Percentiles rank a stretch among this genome's conserved stretches.
phyloP scores from a whole-genome alignment of 768 basidiomycete species.

The Mycena crocata region DNA sequence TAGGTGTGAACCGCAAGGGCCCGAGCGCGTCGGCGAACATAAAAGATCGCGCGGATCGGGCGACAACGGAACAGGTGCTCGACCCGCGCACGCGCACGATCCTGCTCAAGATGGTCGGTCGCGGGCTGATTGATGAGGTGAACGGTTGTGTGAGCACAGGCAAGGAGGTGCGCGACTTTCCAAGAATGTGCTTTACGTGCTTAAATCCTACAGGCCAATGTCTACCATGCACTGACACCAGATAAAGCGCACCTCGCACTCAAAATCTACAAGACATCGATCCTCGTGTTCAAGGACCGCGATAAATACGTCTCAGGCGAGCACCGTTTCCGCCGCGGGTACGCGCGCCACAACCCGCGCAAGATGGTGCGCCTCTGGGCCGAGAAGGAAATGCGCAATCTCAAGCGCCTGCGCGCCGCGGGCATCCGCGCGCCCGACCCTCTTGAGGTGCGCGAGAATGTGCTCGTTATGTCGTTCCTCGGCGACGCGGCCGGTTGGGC shows the following conservation, averaged over 20 bases:
- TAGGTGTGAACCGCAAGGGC: constrained; percentile 92
- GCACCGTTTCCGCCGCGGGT: constrained; percentile 92
- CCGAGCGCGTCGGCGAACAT: constrained; percentile 87
- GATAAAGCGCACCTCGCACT: constrained; percentile 79
- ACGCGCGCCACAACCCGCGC: constrained; percentile 90
- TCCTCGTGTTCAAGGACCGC: constrained; percentile 97
- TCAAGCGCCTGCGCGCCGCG: constrained; percentile 85
- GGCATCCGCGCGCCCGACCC: constrained; percentile 91
- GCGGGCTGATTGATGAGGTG: constrained; percentile 88
- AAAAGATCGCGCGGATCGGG: constrained; percentile 97
- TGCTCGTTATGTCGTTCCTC: constrained; percentile 95
- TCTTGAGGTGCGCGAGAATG: constrained; percentile 94
- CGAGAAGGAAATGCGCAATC: constrained; percentile 98
- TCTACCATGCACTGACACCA: constrained; percentile 86
- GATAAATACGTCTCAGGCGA: constrained; percentile 97
- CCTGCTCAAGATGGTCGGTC: constrained; percentile 94
- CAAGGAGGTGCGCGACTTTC: constrained; percentile 77
- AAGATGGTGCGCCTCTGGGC: constrained; percentile 99
- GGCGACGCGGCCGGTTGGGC: constrained; percentile 89
- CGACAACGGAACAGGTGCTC: constrained; percentile 96
- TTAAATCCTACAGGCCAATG: constrained; percentile 78
- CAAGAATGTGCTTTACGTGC: constrained; percentile 31
- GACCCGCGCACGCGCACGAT: constrained; percentile 96
- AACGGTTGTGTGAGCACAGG: constrained; percentile 98
- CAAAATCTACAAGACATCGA: constrained; percentile 99